Evolutionary conservation across 192 early-diverging fungal genomes (phyloP), one percentile per base, ranked within the genome.

Genomic region (Gigaspora rosea): DNA sequence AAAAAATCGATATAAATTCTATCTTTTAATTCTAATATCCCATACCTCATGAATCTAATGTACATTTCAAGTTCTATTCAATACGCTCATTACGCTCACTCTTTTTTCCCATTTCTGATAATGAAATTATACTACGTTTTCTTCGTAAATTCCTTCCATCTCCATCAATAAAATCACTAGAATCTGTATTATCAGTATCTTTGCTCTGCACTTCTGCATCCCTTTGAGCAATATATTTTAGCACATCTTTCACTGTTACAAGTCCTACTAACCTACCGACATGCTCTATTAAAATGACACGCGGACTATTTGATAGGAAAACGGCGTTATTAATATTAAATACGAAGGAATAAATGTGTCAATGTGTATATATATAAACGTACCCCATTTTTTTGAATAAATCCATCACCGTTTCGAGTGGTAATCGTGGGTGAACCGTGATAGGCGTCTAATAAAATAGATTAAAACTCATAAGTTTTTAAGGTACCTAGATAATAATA

Each of bases 331-430:
- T 54, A 54, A 58, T 62, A 49, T 63, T n/a, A 46, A 54, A 7
- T 13, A 35, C 2, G 16, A 20, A 57, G 8, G 41, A 57, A 49
- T 47, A 18, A 63, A 52, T 51, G 41, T 51, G 9, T 57, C 20
- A 61, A 0, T 20, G 16, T 18, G 48, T 11, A 66, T 8, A 33
- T 54, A 22, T 9, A 27, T 20, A 46, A 66, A 46, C 46, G 66
- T 66, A 86, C 85, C 92, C 94, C 67, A 95, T 86, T 83, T 95
- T 93, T 68, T 92, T 92, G 78, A 95, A 95, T 56, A 95, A 87
- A 82, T 94, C 91, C 77, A 93, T 85, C 0, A 92, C 91, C 0
- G 91, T 93, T 71, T 93, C 94, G 11, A 91, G 81, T 2, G 92
- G 84, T 33, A 88, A 83, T 41, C 88, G 85, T 22, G 93, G 93